A percentile compares a stretch with the other conserved stretches of the same genome.
phyloP scores from a whole-genome alignment of 176 grass and related monocot species.

The Hyparrhenia diplandra region DNA sequence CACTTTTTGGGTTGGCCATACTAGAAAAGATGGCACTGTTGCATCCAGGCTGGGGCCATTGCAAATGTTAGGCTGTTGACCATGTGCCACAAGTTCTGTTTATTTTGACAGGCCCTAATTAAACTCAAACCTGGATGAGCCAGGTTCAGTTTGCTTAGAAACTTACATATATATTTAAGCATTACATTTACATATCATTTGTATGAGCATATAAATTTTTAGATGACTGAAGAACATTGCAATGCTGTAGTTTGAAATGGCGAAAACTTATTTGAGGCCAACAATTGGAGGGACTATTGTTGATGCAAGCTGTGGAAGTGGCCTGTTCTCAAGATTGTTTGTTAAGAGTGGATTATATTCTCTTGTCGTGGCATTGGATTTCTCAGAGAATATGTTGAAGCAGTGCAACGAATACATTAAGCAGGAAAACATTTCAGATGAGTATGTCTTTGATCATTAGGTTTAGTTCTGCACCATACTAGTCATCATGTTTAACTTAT shows the following conservation, averaged over 20 bases:
- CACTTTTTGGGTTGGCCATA: not conserved
- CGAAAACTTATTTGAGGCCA: slow-evolving; percentile 62
- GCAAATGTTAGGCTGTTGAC: not conserved
- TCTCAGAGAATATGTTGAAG: slow-evolving; percentile 93
- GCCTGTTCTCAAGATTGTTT: slow-evolving; percentile 92
- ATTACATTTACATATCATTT: not conserved
- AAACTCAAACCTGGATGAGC: not conserved
- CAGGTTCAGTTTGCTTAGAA: not conserved
- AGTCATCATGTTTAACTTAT: not conserved
- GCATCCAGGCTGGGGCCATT: not conserved
- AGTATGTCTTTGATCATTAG: slow-evolving; percentile 40
- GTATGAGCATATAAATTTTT: not conserved
- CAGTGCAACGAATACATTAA: slow-evolving; percentile 72
- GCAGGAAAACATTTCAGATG: slow-evolving; percentile 63
- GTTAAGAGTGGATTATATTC: slow-evolving; percentile 66
- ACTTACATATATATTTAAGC: not conserved
- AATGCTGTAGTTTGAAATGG: slow-evolving; percentile 77
- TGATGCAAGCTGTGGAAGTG: slow-evolving; percentile 96
- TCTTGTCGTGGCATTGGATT: slow-evolving; percentile 79
- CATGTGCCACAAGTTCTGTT: not conserved
- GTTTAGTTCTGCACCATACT: not conserved
- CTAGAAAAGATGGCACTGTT: not conserved
- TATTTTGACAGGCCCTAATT: not conserved
- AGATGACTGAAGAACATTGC: slow-evolving; percentile 9
- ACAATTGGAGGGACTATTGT: slow-evolving; percentile 64